A percentile compares a stretch with the other conserved stretches of the same genome.
phyloP scores from a whole-genome alignment of 345 rosid species.

The Xanthoceras sorbifolium region DNA sequence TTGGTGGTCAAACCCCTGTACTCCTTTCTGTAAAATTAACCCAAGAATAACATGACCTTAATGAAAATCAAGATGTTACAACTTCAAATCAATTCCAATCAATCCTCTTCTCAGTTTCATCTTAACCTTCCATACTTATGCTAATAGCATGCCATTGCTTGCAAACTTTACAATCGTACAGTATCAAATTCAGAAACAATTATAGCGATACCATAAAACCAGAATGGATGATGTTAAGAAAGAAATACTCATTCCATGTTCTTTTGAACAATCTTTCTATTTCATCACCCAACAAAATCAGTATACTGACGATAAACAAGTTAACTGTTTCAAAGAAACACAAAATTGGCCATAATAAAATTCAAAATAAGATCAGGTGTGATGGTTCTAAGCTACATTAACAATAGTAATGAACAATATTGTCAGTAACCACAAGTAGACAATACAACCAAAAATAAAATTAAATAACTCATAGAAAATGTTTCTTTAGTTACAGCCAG shows the following conservation, averaged over 20 bases:
- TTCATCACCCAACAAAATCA: not conserved
- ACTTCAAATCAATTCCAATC: not conserved
- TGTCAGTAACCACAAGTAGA: not conserved
- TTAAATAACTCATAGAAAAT: not conserved
- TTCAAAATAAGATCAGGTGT: not conserved
- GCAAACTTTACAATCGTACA: not conserved
- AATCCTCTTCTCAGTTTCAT: not conserved
- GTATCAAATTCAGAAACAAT: not conserved
- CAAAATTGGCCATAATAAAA: not conserved
- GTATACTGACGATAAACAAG: not conserved
- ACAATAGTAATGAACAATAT: not conserved
- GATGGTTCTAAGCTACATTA: not conserved
- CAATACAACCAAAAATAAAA: not conserved
- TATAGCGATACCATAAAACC: not conserved
- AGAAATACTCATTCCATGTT: not conserved
- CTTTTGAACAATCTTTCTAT: not conserved
- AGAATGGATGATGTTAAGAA: not conserved
- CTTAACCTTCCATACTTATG: not conserved
- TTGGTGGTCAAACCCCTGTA: slow-evolving; percentile 79
- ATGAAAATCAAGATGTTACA: slow-evolving; percentile 5
- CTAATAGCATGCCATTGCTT: not conserved
- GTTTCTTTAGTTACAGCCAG: not conserved
- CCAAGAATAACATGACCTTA: not conserved
- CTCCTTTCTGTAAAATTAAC: slow-evolving; percentile 57
- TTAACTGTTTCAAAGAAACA: not conserved